Conservation (phyloP, 768 basidiomycete species). For the Russula vinacea region DNA sequence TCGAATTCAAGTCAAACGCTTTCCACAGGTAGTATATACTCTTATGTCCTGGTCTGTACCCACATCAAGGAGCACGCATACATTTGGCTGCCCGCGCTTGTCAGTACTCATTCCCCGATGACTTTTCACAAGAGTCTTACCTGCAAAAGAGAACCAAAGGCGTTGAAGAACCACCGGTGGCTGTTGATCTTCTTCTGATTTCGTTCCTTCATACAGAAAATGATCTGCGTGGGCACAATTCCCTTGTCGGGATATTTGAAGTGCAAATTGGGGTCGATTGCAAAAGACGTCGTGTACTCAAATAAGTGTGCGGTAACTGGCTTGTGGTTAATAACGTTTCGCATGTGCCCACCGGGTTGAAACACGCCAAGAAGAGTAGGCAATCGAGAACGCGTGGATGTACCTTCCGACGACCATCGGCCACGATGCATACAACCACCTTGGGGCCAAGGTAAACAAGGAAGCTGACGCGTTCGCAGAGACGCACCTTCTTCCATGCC, state of each 20-base stretch:
- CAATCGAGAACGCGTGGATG: slow-evolving; percentile 86
- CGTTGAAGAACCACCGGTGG: slow-evolving; percentile 97
- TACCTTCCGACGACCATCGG: slow-evolving; percentile 79
- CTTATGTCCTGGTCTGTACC: slow-evolving; percentile 88
- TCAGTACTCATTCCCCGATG: slow-evolving; percentile 4
- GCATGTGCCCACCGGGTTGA: slow-evolving; percentile 63
- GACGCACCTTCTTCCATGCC: slow-evolving; percentile 85
- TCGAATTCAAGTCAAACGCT: slow-evolving; percentile 86
- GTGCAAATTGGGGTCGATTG: slow-evolving; percentile 71
- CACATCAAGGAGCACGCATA: slow-evolving; percentile 90
- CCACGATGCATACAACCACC: slow-evolving; percentile 92
- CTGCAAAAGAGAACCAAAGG: slow-evolving; percentile 78
- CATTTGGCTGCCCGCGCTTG: slow-evolving; percentile 60
- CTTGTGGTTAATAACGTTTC: slow-evolving; percentile 66
- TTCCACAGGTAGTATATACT: slow-evolving; percentile 96
- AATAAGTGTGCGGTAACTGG: slow-evolving; percentile 75
- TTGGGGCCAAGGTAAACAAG: slow-evolving; percentile 32
- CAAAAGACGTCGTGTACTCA: slow-evolving; percentile 84
- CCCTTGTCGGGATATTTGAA: slow-evolving; percentile 91
- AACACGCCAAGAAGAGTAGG: slow-evolving; percentile 92
- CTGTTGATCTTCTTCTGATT: slow-evolving; percentile 98
- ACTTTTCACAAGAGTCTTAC: slow-evolving; percentile 39
- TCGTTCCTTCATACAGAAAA: slow-evolving; percentile 88
- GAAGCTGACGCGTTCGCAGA: not conserved
- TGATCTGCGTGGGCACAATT: slow-evolving; percentile 90